phyloP scores from a whole-genome alignment of 805 yeast genomes.

The Candida orba region DNA sequence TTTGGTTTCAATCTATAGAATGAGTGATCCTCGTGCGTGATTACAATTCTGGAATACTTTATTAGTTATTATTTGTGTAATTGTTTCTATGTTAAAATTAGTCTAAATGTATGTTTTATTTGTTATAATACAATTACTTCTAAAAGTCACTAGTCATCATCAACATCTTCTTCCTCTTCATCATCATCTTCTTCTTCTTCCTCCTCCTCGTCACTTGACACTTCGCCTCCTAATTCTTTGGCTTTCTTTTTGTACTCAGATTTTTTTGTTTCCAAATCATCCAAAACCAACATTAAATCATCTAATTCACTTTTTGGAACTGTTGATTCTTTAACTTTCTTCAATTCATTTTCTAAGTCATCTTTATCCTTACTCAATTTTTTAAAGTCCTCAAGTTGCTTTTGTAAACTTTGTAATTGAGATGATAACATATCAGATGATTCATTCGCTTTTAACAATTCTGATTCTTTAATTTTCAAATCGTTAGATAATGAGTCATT shows the following conservation, averaged over 20 bases:
- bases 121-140: too few species aligned
- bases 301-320: conserved; percentile 55
- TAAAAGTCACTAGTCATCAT: neutral
- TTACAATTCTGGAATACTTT: neutral
- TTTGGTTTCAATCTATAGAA: conserved; percentile 57
- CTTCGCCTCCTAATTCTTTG: conserved; percentile 45
- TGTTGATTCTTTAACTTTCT: conserved; percentile 10
- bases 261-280: conserved; percentile 68
- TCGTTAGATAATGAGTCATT: neutral
- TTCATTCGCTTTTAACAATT: conserved; percentile 2
- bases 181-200: conserved; percentile 60
- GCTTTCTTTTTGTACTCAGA: conserved; percentile 48
- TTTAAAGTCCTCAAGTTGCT: conserved; percentile 1
- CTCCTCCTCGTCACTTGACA: conserved; percentile 66
- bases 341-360: conserved; percentile 16
- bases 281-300: conserved; percentile 67
- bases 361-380: conserved; percentile 9
- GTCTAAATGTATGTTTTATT: too few species aligned
- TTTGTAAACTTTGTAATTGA: conserved; percentile 3
- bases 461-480: neutral
- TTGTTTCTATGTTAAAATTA: neutral
- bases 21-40: conserved; percentile 33
- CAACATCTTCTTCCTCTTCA: conserved; percentile 23
- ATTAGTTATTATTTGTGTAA: neutral
- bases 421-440: neutral